Evolutionary conservation across 768 basidiomycete species (phyloP), one percentile per base, ranked within the genome.

Genomic region (Astraeus odoratus): DNA sequence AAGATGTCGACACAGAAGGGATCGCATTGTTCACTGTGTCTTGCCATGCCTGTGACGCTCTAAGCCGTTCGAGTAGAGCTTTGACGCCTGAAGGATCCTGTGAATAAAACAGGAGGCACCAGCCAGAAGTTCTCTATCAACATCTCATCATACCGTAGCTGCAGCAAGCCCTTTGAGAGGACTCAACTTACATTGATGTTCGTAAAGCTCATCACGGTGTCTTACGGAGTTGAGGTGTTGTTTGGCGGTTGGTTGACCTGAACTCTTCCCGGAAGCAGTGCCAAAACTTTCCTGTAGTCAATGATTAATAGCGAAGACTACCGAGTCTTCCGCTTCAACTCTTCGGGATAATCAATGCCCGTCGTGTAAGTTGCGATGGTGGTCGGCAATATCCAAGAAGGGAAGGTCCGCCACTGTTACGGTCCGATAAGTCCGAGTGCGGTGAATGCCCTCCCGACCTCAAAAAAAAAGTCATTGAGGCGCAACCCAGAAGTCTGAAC

Each of bases 21-120:
- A 3, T 43, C 41, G 56, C 43, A 33, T 57, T 39, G 39, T 39
- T 58, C 13, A 68, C 51, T 1, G 69, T 57, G 39, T 80, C 70
- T 54, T 81, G 75, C 85, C 83, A 89, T 19, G 79, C 83, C 53
- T 77, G 72, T 3, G 87, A 89, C 3, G 72, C 63, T 41, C 77
- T 71, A 10, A 90, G 68, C 50, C 77, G 76, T 43, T 88, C 83
- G 15, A 92, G 73, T 20, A 91, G 71, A 22, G 84, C 80, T 53
- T 78, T 75, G 39, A 92, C 72, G 36, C 75, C 77, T 49, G 69
- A 69, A 38, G 81, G 68, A 61, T 88, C 84, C 85, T 88, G 57
- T 5, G 26, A 20, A 20, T 4, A 29, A 4, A 13, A 18, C 8
- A 29, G 13, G 8, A 18, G n/a, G n/a, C n/a, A 41, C 12, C 3